phyloP scores from a whole-genome alignment of 2,329 filamentous ascomycete species.

The Hypoxylon rubiginosum region DNA sequence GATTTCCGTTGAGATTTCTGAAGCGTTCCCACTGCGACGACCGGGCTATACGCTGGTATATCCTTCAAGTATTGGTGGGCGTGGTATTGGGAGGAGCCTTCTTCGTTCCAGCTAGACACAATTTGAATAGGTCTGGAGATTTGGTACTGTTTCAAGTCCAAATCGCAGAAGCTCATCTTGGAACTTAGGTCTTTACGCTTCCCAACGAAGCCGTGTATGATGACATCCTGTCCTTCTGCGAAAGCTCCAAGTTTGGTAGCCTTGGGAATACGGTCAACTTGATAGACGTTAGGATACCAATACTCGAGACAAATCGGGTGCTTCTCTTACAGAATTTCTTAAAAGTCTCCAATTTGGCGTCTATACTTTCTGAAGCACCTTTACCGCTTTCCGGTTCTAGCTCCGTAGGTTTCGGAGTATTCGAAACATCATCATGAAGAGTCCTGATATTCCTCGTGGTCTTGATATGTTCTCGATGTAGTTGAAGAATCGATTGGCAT shows the following conservation, averaged over 20 bases:
- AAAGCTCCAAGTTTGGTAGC: constrained; percentile 30
- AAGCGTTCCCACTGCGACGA: constrained; percentile 61
- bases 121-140: constrained; percentile 54
- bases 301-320: constrained; percentile 14
- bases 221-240: constrained; percentile 56
- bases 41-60: constrained; percentile 66
- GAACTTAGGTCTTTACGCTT: constrained; percentile 76
- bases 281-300: constrained; percentile 3
- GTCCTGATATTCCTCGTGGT: constrained; percentile 4
- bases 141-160: constrained; percentile 48
- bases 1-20: not conserved
- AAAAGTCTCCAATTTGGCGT: constrained; percentile 30
- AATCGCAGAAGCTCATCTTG: constrained; percentile 77
- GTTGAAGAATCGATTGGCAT: constrained; percentile 24
- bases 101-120: constrained; percentile 60
- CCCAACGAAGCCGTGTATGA: constrained; percentile 79
- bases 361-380: not conserved
- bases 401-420: not conserved
- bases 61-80: constrained; percentile 59
- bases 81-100: constrained; percentile 52
- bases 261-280: constrained; percentile 10
- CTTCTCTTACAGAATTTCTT: constrained; percentile 43
- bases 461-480: not conserved
- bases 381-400: not conserved
- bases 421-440: constrained; percentile 28